Percentiles rank a stretch among this genome's conserved stretches.
These are phyloP conservation scores for Entoloma clypeatum DNA, from an alignment of 1,284 basidiomycete genomes.

Conservation along the genomic window DNA sequence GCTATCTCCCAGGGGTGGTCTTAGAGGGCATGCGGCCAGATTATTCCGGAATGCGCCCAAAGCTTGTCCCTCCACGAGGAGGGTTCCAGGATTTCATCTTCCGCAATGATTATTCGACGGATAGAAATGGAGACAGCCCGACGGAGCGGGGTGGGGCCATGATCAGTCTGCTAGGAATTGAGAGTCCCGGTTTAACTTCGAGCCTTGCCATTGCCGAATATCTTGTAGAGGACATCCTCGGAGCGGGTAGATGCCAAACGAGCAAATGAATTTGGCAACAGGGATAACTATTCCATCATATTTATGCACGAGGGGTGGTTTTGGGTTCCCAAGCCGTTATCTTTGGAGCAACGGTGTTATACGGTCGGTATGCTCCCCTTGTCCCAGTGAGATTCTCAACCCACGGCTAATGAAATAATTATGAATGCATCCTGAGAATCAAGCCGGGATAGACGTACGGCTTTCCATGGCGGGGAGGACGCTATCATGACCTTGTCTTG, in stretches of 20 bases:
- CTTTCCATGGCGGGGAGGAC: conserved; percentile 75
- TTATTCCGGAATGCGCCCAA: conserved; percentile 91
- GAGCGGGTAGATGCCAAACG: conserved; percentile 15
- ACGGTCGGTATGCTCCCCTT: conserved; percentile 81
- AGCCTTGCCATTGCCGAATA: conserved; percentile 72
- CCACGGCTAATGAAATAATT: conserved; percentile 52
- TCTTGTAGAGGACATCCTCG: conserved; percentile 59
- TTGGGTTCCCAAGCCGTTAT: conserved; percentile 82
- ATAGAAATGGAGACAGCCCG: conserved; percentile 25
- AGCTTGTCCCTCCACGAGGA: conserved; percentile 70
- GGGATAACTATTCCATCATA: conserved; percentile 13
- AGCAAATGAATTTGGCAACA: conserved; percentile 16
- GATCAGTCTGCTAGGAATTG: conserved; percentile 76
- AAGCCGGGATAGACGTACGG: conserved; percentile 49
- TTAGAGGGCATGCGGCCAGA: conserved; percentile 74
- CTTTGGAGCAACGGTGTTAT: conserved; percentile 84
- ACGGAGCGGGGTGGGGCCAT: conserved; percentile 41
- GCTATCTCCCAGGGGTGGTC: conserved; percentile 73
- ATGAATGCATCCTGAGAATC: conserved; percentile 2
- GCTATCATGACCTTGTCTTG: conserved; percentile 71
- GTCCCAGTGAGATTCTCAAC: conserved; percentile 90
- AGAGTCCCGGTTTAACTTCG: conserved; percentile 75
- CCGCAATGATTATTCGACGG: conserved; percentile 46
- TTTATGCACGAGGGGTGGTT: conserved; percentile 46
- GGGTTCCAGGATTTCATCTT: conserved; percentile 87